Evolutionary conservation across 192 early-diverging fungal species (phyloP).

Genomic region (Funneliformis geosporum): DNA sequence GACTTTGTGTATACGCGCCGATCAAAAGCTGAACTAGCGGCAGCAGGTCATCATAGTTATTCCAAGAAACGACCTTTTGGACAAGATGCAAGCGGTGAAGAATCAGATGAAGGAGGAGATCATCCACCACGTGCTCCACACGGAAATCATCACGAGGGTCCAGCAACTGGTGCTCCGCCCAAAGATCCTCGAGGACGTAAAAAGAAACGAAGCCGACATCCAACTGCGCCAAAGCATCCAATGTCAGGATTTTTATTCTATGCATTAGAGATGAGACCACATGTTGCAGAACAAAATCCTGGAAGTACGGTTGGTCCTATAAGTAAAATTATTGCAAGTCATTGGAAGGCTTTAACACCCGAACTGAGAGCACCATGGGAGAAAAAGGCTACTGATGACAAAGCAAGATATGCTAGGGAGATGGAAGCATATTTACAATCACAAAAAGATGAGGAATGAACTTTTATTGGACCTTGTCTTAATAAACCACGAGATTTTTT

Average conservation of each 20-base stretch:
- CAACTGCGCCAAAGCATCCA: slow-evolving; percentile 80
- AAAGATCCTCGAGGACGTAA: slow-evolving; percentile 51
- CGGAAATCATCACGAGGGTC: not conserved
- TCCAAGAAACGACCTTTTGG: slow-evolving; percentile 31
- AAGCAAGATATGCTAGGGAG: slow-evolving; percentile 68
- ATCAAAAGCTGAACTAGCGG: slow-evolving; percentile 59
- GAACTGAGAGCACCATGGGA: slow-evolving; percentile 54
- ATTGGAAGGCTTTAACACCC: slow-evolving; percentile 63
- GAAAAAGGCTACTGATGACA: slow-evolving; percentile 61
- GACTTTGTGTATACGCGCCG: slow-evolving; percentile 61
- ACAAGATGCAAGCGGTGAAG: not conserved
- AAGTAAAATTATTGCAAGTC: slow-evolving; percentile 70
- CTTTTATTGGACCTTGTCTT: no score
- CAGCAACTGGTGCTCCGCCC: not conserved
- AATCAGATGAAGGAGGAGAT: slow-evolving; percentile 11
- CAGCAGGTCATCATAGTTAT: slow-evolving; percentile 44
- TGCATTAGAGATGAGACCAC: slow-evolving; percentile 63
- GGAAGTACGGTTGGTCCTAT: slow-evolving; percentile 73
- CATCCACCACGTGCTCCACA: not conserved
- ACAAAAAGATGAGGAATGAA: slow-evolving; percentile 23
- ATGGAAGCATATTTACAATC: slow-evolving; percentile 52
- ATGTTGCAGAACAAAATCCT: slow-evolving; percentile 63
- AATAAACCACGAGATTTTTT: no score
- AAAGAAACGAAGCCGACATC: slow-evolving; percentile 73
- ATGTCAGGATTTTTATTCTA: slow-evolving; percentile 86